Base-by-base conservation (phyloP, 345 rosid species). In the Laguncularia racemosa region DNA sequence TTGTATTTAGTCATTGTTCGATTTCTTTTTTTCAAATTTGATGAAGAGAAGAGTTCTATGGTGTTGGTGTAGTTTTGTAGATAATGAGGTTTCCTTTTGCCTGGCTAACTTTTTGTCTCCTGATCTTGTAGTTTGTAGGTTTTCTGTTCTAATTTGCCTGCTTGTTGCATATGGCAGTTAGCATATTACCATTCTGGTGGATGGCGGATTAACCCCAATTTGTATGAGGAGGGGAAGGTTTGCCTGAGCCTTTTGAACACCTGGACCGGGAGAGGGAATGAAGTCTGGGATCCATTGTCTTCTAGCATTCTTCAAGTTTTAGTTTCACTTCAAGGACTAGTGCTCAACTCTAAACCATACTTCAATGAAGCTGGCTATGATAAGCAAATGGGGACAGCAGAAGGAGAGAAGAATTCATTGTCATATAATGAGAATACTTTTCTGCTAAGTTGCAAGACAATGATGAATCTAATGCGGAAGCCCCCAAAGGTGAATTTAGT, bases 311-410 rank as follows among this genome's bases (percentile, higher is more conserved):
- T 90, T 76, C 99, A 95, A 75, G 93, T 95, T 54, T 79, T 95
- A 60, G 97, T 95, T 68, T 95, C 99, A 62, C 90, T 95, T 40
- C 99, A 95, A 71, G 99, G 97, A 33, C 67, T 95, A 64, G 99
- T 95, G 66, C 81, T 95, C 58, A 95, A 95, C 74, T 73, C 95
- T n/a, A 90, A 70, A 67, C 99, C 99, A 40, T 95, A 95, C 77
- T 95, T 95, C 73, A 95, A 95, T 62, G 99, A 95, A 81, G 96
- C 99, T 20, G 97, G 97, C 57, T 95, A 90, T 53, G 97, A 90
- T 67, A 90, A 84, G 69, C 97, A 95, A 68, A 63, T 85, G 4
- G 96, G 97, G 60, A 85, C 97, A 33, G 95, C 91, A 9, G 99
- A 95, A 71, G 99, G 99, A 62, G 99, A 95, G 80, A 95, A 84